Conservation (phyloP, 352 stramenopile species). For the Aphanomyces stellatus region DNA sequence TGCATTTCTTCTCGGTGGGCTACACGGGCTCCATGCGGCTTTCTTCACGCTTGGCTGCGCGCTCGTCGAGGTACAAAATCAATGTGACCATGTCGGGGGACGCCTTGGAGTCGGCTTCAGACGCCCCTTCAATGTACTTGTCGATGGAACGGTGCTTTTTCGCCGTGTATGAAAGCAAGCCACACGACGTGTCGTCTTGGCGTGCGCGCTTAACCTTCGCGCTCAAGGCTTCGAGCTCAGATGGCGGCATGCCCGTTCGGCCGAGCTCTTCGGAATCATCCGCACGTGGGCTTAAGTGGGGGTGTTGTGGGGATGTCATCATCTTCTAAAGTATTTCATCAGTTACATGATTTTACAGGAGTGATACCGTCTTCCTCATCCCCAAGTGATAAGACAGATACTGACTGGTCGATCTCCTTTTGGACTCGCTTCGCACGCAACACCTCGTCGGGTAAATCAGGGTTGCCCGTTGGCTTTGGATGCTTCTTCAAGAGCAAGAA, state of each 20-base stretch:
- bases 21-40: not conserved
- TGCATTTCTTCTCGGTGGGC: not conserved
- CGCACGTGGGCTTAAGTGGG: not conserved
- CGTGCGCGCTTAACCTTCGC: not conserved
- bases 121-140: not conserved
- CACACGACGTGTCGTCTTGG: not conserved
- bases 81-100: not conserved
- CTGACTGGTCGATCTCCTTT: not conserved
- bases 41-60: not conserved
- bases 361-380: not conserved
- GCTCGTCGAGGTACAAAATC: not conserved
- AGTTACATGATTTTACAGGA: not conserved
- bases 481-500: not conserved
- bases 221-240: not conserved
- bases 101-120: not conserved
- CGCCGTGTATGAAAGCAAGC: not conserved
- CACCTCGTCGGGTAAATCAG: not conserved
- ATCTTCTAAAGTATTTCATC: not conserved
- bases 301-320: not conserved
- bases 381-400: not conserved
- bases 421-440: not conserved
- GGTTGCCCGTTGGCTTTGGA: not conserved
- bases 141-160: not conserved
- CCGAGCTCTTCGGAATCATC: not conserved
- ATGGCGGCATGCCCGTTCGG: not conserved